Evolutionary conservation across 2,329 filamentous ascomycete genomes (phyloP), one percentile per base, ranked within the genome.

Genomic region (Huntiella bhutanensis): DNA sequence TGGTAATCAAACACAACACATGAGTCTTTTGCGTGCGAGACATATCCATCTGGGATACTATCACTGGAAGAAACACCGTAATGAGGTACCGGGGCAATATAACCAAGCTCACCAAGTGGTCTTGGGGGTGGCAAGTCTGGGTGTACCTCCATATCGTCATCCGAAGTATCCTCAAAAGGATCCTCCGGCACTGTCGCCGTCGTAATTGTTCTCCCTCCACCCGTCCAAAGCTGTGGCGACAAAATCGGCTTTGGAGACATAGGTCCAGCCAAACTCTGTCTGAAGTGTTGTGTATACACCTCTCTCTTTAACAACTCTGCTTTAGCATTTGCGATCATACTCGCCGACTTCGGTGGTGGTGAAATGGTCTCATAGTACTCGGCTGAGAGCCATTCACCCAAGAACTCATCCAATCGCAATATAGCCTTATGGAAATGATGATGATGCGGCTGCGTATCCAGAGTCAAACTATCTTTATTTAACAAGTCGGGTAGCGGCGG

Each of bases 351-450:
- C 0, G 91, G 91, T 8, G 91, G 91, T 3, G 86, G 83, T 0
- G 82, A 88, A 52, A 95, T 95, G 45, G 82, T 72, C 52, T 94
- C 86, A 56, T 88, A 98, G 60, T 98, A 98, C 57, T 87, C 80
- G 1, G 86, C 84, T 2, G 82, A 83, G 28, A 96, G 69, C 91
- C 91, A 98, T 67, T 98, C 91, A 42, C 91, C 88, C 0, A 98
- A 69, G 57, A 92, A 95, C 0, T 87, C 81, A 61, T 98, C 91
- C 4, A 98, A 71, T 1, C 91, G 80, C 41, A 98, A 63, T 7
- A 77, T 68, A 3, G 73, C 65, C 52, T 75, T 80, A 48, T 68
- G 66, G 49, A 73, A 58, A 45, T 58, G 58, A 39, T 54, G 48
- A 22, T 51, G 52, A 33, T 50, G 50, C 33, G 44, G 46, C 39